Base-by-base conservation (phyloP, 2,329 filamentous ascomycete genomes). In the Beauveria australis region DNA sequence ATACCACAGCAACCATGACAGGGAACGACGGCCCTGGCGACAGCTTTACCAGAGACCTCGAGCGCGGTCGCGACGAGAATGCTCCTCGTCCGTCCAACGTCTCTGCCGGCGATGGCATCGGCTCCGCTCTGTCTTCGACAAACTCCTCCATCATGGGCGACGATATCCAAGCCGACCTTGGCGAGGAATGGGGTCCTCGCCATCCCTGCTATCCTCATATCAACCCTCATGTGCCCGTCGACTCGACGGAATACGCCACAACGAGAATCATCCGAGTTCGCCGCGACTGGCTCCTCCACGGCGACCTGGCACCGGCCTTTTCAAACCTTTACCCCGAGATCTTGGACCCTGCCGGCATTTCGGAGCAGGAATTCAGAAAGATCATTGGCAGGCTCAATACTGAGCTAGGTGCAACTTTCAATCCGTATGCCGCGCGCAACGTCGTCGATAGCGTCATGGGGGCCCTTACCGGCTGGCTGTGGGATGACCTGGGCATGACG, bases 291-390 rank as follows among this genome's bases (percentile, higher is more conserved):
- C 87, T 97, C 75, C 74, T 92, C 33, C 84, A 87, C 63, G 94
- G 93, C 41, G 94, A 99, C 73, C 78, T 96, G 30, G 93, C 92
- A 1, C 94, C 94, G 0, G 91, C 92, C 0, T 97, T 95, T 71
- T 94, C 91, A 18, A 97, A 97, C 68, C 79, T 97, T 3, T 99
- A 99, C 69, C 94, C 94, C 0, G 94, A 99, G 71, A 96, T 99
- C 61, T 79, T 99, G 8, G 92, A 97, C 66, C 91, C 92, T 0
- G 85, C 84, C 0, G 85, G 92, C 37, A 76, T 99, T 48, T 82
- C 85, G 1, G 94, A 99, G 72, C 87, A 88, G 62, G 91, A 96
- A 67, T 99, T 99, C 70, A 85, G 94, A 3, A 80, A 81, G 12
- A 77, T 97, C 33, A 85, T 99, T 60, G 86, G 92, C 62, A 89